These are phyloP conservation scores for Saccharomyces eubayanus DNA, from an alignment of 805 yeast genomes.

Conservation along the genomic window DNA sequence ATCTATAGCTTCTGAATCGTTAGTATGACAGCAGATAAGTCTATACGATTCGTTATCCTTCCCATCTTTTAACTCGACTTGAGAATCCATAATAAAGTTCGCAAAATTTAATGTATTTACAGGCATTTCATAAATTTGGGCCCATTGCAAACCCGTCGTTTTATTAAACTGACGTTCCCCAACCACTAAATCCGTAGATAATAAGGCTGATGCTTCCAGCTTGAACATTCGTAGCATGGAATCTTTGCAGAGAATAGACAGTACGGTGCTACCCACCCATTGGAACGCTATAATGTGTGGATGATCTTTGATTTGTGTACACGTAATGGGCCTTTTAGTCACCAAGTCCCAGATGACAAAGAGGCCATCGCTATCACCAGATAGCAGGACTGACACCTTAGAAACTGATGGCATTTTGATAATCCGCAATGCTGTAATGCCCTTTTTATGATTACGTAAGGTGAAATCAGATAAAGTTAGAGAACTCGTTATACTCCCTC, in stretches of 20 bases:
- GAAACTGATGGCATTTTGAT: background rate
- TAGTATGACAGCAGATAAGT: conserved; percentile 26
- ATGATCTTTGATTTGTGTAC: conserved; percentile 3
- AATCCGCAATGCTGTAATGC: conserved; percentile 5
- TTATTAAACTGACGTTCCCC: background rate
- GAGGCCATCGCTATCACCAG: conserved; percentile 24
- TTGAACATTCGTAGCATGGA: conserved; percentile 19
- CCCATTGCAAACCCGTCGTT: background rate
- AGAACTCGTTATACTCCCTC: background rate
- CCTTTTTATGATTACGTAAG: conserved; percentile 6
- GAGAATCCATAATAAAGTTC: conserved; percentile 13
- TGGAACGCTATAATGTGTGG: conserved; percentile 17
- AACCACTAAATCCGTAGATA: background rate
- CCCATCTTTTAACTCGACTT: background rate
- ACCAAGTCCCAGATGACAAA: conserved; percentile 24
- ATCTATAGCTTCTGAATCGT: conserved; percentile 25
- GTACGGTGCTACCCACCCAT: conserved; percentile 3
- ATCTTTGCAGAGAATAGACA: conserved; percentile 21
- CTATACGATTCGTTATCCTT: conserved; percentile 6
- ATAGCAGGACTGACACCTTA: conserved; percentile 13
- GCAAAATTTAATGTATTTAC: conserved; percentile 30
- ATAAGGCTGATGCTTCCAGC: background rate
- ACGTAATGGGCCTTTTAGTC: conserved; percentile 20
- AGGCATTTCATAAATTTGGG: conserved; percentile 19
- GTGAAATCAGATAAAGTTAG: background rate